Conservation (phyloP, 176 grass and related monocot genomes). For the Metroxylon sagu region DNA sequence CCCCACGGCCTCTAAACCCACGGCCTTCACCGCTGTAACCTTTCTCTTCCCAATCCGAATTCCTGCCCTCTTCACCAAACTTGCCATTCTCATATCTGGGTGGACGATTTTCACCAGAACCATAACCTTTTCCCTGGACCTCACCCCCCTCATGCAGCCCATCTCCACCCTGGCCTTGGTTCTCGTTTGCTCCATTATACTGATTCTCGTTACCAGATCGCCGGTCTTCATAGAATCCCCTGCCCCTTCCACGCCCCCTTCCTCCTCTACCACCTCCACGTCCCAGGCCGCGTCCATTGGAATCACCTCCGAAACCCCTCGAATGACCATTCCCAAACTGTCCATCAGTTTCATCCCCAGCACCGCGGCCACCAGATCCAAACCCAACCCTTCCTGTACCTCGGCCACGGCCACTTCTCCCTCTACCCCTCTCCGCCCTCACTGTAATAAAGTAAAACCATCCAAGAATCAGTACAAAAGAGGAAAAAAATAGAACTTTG, state of each 20-base stretch:
- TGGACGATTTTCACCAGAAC: neutral
- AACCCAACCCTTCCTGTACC: neutral
- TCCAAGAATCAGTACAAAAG: neutral
- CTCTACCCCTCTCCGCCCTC: neutral
- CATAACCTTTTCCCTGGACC: neutral
- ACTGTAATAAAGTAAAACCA: neutral
- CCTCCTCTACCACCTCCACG: neutral
- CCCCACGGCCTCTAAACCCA: neutral
- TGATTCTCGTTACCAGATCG: neutral
- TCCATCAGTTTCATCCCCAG: neutral
- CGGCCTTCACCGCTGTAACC: neutral
- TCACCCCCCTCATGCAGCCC: neutral
- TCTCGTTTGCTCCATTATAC: neutral
- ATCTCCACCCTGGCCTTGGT: neutral
- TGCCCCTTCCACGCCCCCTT: neutral
- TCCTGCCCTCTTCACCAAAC: neutral
- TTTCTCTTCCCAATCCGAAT: neutral
- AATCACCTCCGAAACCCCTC: neutral
- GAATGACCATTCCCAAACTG: neutral
- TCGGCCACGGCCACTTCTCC: neutral
- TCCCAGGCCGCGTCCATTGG: neutral
- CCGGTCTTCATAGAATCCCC: neutral
- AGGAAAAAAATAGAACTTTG: neutral
- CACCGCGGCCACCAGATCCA: neutral
- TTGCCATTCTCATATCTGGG: neutral